These are phyloP conservation scores for Globisporangium viniferum DNA, from an alignment of 352 stramenopile genomes.

Conservation along the genomic window DNA sequence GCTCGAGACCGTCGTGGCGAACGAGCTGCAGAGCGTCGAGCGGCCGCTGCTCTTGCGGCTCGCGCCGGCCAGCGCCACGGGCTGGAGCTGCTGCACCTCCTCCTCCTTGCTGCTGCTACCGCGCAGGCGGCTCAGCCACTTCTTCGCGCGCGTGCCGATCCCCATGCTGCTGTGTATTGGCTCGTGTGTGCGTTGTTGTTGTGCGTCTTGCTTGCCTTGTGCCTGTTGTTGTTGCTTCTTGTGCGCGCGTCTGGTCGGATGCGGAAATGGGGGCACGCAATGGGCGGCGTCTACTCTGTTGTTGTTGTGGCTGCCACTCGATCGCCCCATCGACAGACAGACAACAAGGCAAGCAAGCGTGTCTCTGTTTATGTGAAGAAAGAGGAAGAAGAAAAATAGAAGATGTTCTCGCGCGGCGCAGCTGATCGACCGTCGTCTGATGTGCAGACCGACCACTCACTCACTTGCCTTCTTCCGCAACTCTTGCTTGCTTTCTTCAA, in stretches of 20 bases:
- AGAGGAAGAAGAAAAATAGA: background rate
- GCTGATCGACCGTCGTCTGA: slow-evolving; percentile 2
- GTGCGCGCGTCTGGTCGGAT: background rate
- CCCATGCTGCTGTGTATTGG: slow-evolving; percentile 30
- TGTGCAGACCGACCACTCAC: slow-evolving; percentile 1
- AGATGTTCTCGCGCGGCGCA: slow-evolving; percentile 1
- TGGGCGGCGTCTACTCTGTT: background rate
- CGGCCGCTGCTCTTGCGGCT: slow-evolving; percentile 45
- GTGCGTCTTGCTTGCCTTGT: background rate
- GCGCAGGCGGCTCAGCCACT: slow-evolving; percentile 47
- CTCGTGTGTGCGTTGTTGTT: background rate
- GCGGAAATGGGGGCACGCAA: slow-evolving; percentile 4
- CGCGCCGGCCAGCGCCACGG: slow-evolving; percentile 64
- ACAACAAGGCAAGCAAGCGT: background rate
- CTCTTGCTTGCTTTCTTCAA: background rate
- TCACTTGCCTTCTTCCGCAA: background rate
- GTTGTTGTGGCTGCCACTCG: background rate
- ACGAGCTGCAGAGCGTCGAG: slow-evolving; percentile 63
- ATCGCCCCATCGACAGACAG: background rate
- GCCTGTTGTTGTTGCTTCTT: background rate
- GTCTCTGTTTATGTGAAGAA: background rate
- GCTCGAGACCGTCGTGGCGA: slow-evolving; percentile 41
- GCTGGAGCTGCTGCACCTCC: slow-evolving; percentile 52
- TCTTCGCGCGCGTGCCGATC: slow-evolving; percentile 38
- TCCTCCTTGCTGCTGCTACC: slow-evolving; percentile 48